Base-by-base conservation (phyloP, 2,329 filamentous ascomycete species). In the Chlorencoelia australis region DNA sequence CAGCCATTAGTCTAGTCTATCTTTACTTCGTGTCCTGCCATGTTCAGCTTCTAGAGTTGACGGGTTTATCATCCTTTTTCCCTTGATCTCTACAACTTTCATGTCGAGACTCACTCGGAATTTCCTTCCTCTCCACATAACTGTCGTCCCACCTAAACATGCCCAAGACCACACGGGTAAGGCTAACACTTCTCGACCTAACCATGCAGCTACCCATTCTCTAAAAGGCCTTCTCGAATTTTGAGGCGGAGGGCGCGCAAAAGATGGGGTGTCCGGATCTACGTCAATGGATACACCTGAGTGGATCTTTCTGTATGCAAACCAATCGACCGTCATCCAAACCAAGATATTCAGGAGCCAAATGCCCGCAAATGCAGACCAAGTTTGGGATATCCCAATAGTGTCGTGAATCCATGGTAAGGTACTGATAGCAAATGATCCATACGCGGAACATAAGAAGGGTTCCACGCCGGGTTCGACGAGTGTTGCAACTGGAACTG, bases 401-500 rank as follows among this genome's bases (percentile, higher is more conserved):
- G 52, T 57, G 0, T 64, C 49, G 35, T 69, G 59, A 43, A 84
- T 73, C 56, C 69, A 76, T 0, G 82, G 75, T 1, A 93, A 55
- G 0, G 79, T 85, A 0, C 84, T 93, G 3, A 85, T 53, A 0
- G 79, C 85, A 58, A 82, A 94, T 2, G 86, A 73, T 28, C 87
- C 76, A 53, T 93, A 87, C 0, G 79, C 62, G 15, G 81, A 86
- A 60, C 87, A 95, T 0, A 96, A 56, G 21, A 98, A 71, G 18
- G 81, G 82, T 59, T 98, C 91, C 1, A 93, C 87, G 2, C 87
- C 88, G 0, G 89, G 91, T 56, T 98, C 91, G 3, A 95, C 84
- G 1, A 95, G 65, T 0, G 93, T 96, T 0, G 91, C 93, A 0
- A 82, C 67, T 2, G 85, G 71, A 10, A 98, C 91, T 0, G 89